These are phyloP conservation scores for Dissophora ornata DNA, from an alignment of 192 early-diverging fungal species.

Conservation along the genomic window DNA sequence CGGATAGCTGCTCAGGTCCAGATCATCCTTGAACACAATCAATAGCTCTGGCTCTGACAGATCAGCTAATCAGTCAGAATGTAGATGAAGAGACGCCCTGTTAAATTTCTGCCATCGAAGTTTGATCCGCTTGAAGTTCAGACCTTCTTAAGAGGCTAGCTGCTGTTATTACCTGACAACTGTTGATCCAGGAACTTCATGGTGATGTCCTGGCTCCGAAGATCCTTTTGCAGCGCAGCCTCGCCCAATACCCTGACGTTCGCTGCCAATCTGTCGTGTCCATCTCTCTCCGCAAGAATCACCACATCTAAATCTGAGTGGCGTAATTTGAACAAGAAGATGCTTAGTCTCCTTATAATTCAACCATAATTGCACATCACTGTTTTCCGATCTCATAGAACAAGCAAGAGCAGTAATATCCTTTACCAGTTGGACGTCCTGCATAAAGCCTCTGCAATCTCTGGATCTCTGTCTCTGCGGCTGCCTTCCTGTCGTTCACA, in stretches of 20 bases:
- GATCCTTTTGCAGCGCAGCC: conserved; percentile 25
- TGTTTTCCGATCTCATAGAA: too few species aligned
- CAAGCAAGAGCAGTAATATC: too few species aligned
- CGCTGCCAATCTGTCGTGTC: conserved; percentile 40
- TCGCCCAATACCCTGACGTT: conserved; percentile 14
- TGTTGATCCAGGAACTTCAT: conserved; percentile 25
- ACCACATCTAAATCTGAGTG: conserved; percentile 45
- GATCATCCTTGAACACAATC: conserved; percentile 53
- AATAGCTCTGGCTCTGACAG: conserved; percentile 57
- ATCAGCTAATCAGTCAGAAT: conserved; percentile 30
- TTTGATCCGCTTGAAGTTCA: too few species aligned
- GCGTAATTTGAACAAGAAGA: not conserved
- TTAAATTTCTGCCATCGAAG: too few species aligned
- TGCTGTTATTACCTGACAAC: conserved; percentile 24
- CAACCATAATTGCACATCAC: too few species aligned
- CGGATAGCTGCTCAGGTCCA: conserved; percentile 57
- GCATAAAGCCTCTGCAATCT: conserved; percentile 4
- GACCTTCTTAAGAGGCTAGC: too few species aligned
- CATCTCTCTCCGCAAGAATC: conserved; percentile 29
- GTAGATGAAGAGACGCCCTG: too few species aligned
- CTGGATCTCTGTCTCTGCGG: not conserved
- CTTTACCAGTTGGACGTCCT: conserved; percentile 10
- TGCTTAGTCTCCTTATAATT: too few species aligned
- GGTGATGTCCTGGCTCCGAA: conserved; percentile 37
- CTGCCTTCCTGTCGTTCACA: not conserved